Evolutionary conservation across 202 grass and related monocot genomes (phyloP), one percentile per base, ranked within the genome.

Genomic region (Zoysia matrella): DNA sequence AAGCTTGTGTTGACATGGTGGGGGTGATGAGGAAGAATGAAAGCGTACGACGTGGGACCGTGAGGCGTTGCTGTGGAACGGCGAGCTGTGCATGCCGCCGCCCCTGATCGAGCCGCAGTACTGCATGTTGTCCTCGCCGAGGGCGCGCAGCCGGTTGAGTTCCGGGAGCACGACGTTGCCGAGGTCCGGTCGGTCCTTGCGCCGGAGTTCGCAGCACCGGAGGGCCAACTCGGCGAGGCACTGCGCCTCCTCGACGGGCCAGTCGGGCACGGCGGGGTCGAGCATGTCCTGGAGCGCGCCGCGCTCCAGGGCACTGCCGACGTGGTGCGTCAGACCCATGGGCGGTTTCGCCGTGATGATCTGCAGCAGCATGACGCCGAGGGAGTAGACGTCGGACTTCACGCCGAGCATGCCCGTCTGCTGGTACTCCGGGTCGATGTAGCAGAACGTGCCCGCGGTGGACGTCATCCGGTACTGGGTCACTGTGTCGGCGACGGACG

Each of bases 401-500:
- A 85, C 67, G 0, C 88, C 78, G 6, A 92, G 82, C 84, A 90
- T 92, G 14, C 94, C 94, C 51, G 94, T 97, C 79, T 97, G 91
- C 85, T 97, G 94, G 87, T 94, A 97, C 87, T 97, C 94, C 39
- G 94, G 91, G 79, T 97, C 94, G 77, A 97, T 97, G 85, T 97
- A 97, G 76, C 91, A 97, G 82, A 97, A 94, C 0, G 94, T 94
- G 0, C 94, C 94, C 2, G 91, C 94, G 0, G 87, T 86, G 5
- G 94, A 91, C 10, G 94, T 97, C 91, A 97, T 94, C 41, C 87
- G 76, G 77, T 92, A 97, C 79, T 94, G 94, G 36, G 94, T 97
- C 15, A 97, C 87, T 2, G 9, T 90, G 84, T 97, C 91, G 12
- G 94, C 91, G 5, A 97, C 82, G 10, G 80, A 80, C 8, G 94